Evolutionary conservation across 1,284 basidiomycete species (phyloP).

Genomic region (Cutaneotrichosporon sp.): DNA sequence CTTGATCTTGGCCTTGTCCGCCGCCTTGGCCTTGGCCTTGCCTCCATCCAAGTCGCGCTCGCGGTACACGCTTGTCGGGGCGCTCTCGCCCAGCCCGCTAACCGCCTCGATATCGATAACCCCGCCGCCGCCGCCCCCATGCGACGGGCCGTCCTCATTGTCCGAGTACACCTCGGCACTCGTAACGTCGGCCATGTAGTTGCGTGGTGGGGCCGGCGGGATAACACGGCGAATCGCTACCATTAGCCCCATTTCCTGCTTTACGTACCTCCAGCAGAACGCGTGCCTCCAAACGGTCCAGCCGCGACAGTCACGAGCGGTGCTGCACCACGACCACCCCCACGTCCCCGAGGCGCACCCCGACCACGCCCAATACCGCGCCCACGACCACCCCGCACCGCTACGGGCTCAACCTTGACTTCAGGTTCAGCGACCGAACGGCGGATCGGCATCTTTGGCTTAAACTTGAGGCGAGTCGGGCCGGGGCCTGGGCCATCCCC

Average conservation of each 20-base stretch:
- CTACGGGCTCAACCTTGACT: conserved; percentile 13
- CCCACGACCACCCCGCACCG: conserved; percentile 4
- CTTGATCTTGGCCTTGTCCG: conserved; percentile 50
- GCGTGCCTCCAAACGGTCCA: conserved; percentile 24
- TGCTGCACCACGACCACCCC: conserved; percentile 59
- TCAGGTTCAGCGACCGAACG: conserved; percentile 30
- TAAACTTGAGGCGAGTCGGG: conserved; percentile 49
- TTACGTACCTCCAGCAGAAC: conserved; percentile 11
- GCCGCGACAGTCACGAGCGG: conserved; percentile 20
- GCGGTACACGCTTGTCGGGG: conserved; percentile 69
- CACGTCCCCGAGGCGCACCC: conserved; percentile 35
- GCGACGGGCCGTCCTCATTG: conserved; percentile 70
- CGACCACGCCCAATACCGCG: neutral
- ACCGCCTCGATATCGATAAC: conserved; percentile 85
- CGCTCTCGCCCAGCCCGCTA: conserved; percentile 78
- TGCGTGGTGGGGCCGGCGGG: conserved; percentile 18
- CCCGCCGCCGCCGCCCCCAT: conserved; percentile 56
- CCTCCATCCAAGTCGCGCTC: conserved; percentile 52
- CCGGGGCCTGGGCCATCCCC: neutral
- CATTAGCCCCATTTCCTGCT: neutral
- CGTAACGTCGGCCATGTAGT: conserved; percentile 16
- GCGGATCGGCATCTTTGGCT: conserved; percentile 48
- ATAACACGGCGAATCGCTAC: conserved; percentile 17
- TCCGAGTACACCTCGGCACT: conserved; percentile 65
- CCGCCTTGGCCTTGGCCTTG: conserved; percentile 45